Evolutionary conservation across 2,329 filamentous ascomycete species (phyloP).

Genomic region (Hawksworthiomyces lignivorus): DNA sequence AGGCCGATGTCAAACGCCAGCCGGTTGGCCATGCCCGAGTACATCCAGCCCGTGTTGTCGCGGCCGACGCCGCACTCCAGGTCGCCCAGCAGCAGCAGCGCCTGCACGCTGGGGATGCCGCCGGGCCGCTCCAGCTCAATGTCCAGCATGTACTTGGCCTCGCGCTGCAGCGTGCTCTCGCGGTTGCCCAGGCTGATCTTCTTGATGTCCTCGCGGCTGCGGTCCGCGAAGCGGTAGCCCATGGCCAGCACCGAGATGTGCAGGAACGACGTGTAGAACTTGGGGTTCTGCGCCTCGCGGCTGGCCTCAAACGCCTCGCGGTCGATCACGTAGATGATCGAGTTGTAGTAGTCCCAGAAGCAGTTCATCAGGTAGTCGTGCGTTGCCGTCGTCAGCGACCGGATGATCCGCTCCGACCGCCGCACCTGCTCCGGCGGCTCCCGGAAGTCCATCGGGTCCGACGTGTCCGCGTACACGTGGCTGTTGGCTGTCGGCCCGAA

Average conservation of each 20-base stretch:
- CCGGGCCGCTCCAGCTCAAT: conserved; percentile 44
- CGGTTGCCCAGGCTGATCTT: conserved; percentile 36
- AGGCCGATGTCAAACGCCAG: conserved; percentile 41
- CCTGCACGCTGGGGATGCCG: conserved; percentile 44
- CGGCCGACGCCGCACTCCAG: conserved; percentile 46
- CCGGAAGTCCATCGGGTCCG: conserved; percentile 25
- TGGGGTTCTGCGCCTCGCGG: conserved; percentile 34
- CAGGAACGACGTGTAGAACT: conserved; percentile 44
- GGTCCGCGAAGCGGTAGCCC: conserved; percentile 44
- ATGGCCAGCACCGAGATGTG: conserved; percentile 45
- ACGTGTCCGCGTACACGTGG: conserved; percentile 39
- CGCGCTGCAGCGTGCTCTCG: conserved; percentile 45
- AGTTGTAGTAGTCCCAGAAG: conserved; percentile 46
- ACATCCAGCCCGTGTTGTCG: conserved; percentile 48
- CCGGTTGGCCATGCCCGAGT: conserved; percentile 38
- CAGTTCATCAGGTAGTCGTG: conserved; percentile 44
- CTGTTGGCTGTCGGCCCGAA: conserved; percentile 47
- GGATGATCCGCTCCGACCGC: conserved; percentile 39
- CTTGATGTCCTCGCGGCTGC: conserved; percentile 39
- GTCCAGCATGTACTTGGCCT: conserved; percentile 48
- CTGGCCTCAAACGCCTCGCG: conserved; percentile 41
- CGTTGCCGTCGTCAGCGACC: conserved; percentile 35
- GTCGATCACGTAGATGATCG: conserved; percentile 40
- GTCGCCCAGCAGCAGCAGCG: conserved; percentile 42
- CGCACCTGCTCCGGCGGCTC: conserved; percentile 38